Evolutionary conservation across 371 early-diverging fungal genomes (phyloP).

Genomic region (Mucor plumbeus): DNA sequence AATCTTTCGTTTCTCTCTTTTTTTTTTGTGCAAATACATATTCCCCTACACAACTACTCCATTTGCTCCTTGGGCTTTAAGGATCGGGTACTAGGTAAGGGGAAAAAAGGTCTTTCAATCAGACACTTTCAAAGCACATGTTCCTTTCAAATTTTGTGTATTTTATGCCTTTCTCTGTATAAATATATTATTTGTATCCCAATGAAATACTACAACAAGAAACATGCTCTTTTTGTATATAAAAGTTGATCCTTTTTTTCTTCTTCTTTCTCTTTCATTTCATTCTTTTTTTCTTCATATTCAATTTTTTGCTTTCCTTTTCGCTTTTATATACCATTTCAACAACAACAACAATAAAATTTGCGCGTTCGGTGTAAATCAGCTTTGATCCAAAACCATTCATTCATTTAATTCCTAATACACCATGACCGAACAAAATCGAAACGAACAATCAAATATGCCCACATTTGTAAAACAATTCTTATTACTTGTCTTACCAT

Average conservation of each 20-base stretch:
- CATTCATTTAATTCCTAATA: background rate
- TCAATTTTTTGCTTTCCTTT: constrained; percentile 3
- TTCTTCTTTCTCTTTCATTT: constrained; percentile 8
- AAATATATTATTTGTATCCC: constrained; percentile 6
- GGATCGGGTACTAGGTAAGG: constrained; percentile 22
- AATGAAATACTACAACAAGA: background rate
- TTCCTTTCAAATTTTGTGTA: constrained; percentile 12
- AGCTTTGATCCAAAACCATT: background rate
- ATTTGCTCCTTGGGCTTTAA: constrained; percentile 2
- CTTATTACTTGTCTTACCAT: constrained; percentile 30
- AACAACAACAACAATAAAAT: background rate
- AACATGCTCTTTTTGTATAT: constrained; percentile 12
- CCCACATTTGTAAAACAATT: constrained; percentile 37
- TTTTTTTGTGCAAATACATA: constrained; percentile 6
- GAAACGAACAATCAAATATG: constrained; percentile 16
- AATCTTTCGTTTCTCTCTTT: background rate
- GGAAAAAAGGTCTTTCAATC: constrained; percentile 12
- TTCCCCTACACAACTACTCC: background rate
- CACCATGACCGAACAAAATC: constrained; percentile 13
- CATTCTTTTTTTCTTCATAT: background rate
- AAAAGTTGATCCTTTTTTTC: constrained; percentile 14
- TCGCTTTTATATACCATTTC: background rate
- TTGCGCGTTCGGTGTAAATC: background rate
- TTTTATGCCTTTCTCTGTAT: background rate
- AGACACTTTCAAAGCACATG: constrained; percentile 12